These are phyloP conservation scores for Tylopilus cervinicoccineus DNA, from an alignment of 768 basidiomycete species.

Conservation along the genomic window DNA sequence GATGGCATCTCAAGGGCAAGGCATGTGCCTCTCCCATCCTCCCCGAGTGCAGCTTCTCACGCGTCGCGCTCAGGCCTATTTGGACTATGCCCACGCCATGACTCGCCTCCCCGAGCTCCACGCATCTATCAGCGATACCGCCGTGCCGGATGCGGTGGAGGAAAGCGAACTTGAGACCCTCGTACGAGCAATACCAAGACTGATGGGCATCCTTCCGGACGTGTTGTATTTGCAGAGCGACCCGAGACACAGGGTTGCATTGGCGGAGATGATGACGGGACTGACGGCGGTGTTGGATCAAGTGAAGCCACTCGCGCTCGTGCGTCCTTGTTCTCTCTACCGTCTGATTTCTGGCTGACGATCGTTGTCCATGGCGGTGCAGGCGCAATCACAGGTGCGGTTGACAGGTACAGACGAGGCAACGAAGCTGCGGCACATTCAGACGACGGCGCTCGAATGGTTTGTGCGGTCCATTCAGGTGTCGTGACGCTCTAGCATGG, in stretches of 20 bases:
- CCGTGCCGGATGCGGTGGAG: slow-evolving; percentile 43
- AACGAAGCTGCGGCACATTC: slow-evolving; percentile 59
- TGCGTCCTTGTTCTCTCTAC: slow-evolving; percentile 33
- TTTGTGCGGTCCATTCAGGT: slow-evolving; percentile 57
- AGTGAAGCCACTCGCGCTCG: slow-evolving; percentile 56
- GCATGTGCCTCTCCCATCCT: slow-evolving; percentile 34
- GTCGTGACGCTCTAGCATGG: slow-evolving; percentile 18
- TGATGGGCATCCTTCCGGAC: slow-evolving; percentile 68
- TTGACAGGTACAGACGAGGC: slow-evolving; percentile 49
- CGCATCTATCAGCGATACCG: slow-evolving; percentile 39
- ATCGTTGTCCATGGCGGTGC: slow-evolving; percentile 1
- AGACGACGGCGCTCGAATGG: slow-evolving; percentile 57
- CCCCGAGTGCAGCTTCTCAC: slow-evolving; percentile 3
- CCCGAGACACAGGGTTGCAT: slow-evolving; percentile 62
- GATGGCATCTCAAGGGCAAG: slow-evolving; percentile 85
- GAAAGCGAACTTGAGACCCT: slow-evolving; percentile 58
- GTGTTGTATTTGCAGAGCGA: slow-evolving; percentile 56
- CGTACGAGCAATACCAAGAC: slow-evolving; percentile 53
- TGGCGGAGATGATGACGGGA: slow-evolving; percentile 69
- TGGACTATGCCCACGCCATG: slow-evolving; percentile 70
- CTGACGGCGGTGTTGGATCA: slow-evolving; percentile 58
- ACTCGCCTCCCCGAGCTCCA: slow-evolving; percentile 55
- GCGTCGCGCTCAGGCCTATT: slow-evolving; percentile 44
- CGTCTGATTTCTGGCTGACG: background rate
- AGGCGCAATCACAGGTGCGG: slow-evolving; percentile 43